Conservation (phyloP, 1,284 basidiomycete genomes). For the Cryptococcus sp. region DNA sequence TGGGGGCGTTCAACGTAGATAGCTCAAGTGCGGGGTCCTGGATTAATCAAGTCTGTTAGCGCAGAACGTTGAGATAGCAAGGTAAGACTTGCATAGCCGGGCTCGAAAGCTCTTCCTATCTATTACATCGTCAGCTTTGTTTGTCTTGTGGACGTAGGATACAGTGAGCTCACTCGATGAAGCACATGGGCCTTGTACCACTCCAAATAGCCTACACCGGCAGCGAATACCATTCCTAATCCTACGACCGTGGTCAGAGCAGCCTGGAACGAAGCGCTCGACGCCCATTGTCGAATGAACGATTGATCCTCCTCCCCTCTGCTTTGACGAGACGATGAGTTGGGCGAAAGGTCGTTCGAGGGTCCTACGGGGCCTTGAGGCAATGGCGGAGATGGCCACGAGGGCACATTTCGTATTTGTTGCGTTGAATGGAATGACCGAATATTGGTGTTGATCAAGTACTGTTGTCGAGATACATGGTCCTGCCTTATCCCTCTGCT, state of each 20-base stretch:
- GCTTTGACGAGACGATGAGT: neutral
- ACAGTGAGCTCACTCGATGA: conserved; percentile 60
- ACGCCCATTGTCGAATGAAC: conserved; percentile 41
- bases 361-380: conserved; percentile 19
- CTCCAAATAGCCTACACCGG: conserved; percentile 66
- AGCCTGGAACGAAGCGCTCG: conserved; percentile 47
- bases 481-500: too few species aligned
- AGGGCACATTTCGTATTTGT: conserved; percentile 7
- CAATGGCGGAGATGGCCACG: conserved; percentile 23
- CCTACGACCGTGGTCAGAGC: conserved; percentile 51
- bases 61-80: conserved; percentile 2
- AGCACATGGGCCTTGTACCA: conserved; percentile 81
- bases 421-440: too few species aligned
- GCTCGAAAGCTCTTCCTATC: conserved; percentile 49
- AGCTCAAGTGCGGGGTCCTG: conserved; percentile 77
- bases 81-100: conserved; percentile 37
- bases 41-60: conserved; percentile 41
- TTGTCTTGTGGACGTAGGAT: neutral
- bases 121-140: conserved; percentile 15
- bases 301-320: conserved; percentile 12
- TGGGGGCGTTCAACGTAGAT: conserved; percentile 55
- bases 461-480: too few species aligned
- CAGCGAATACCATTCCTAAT: conserved; percentile 45
- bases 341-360: conserved; percentile 10
- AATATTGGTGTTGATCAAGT: too few species aligned